Evolutionary conservation across 192 early-diverging fungal genomes (phyloP).

Genomic region (Entophlyctis luteolus): DNA sequence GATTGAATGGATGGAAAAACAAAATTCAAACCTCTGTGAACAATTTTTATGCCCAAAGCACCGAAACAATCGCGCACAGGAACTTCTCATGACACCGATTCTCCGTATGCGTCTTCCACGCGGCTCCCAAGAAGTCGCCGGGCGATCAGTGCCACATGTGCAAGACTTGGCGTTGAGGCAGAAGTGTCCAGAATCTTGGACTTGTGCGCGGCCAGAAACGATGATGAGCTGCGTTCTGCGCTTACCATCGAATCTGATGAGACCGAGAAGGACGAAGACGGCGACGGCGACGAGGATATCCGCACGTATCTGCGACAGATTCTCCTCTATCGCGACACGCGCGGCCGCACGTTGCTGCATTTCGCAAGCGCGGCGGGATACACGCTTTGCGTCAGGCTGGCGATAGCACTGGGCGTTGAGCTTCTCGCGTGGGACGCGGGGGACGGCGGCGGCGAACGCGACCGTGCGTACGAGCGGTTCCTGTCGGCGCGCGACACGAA

Average conservation of each 20-base stretch:
- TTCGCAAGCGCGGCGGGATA: slow-evolving; percentile 77
- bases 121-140: too few relatives aligned
- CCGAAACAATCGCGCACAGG: too few relatives aligned
- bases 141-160: too few relatives aligned
- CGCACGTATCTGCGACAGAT: background rate
- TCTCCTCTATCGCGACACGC: background rate
- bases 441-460: background rate
- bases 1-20: slow-evolving; percentile 35
- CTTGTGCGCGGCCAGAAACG: too few relatives aligned
- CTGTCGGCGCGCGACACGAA: slow-evolving; percentile 31
- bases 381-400: slow-evolving; percentile 51
- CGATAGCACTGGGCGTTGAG: slow-evolving; percentile 39
- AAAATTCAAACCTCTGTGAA: background rate
- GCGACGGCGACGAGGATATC: background rate
- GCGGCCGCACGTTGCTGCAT: slow-evolving; percentile 76
- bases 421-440: background rate
- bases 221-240: too few relatives aligned
- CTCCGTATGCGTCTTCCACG: too few relatives aligned
- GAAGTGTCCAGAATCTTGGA: too few relatives aligned
- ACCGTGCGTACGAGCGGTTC: background rate
- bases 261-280: background rate
- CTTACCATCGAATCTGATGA: too few relatives aligned
- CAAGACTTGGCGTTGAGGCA: too few relatives aligned
- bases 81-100: background rate
- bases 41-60: too few relatives aligned